Conservation (phyloP, 768 basidiomycete species). For the Porpolomopsis calyptriformis region DNA sequence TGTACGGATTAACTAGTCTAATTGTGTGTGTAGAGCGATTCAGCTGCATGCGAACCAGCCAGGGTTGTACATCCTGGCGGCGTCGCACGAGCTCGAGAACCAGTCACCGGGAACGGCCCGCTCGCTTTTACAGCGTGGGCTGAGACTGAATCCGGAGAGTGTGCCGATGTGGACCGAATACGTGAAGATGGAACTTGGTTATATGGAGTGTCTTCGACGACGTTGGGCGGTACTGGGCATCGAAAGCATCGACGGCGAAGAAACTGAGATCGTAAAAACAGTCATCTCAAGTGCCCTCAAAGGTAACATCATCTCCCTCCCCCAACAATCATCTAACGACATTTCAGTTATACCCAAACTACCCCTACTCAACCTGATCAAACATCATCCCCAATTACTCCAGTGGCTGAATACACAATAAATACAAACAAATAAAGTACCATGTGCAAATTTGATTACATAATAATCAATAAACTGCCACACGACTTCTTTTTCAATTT, state of each 20-base stretch:
- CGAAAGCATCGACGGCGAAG: conserved; percentile 30
- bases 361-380: too few species aligned
- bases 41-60: conserved; percentile 78
- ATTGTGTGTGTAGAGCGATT: conserved; percentile 52
- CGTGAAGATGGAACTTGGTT: conserved; percentile 81
- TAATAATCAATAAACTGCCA: too few species aligned
- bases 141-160: conserved; percentile 65
- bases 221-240: conserved; percentile 79
- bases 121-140: conserved; percentile 72
- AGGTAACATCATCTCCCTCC: conserved; percentile 35
- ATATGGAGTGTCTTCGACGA: conserved; percentile 67
- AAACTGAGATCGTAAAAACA: conserved; percentile 56
- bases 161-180: conserved; percentile 82
- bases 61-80: conserved; percentile 73
- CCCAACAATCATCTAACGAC: too few species aligned
- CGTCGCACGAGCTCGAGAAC: conserved; percentile 70
- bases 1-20: neutral
- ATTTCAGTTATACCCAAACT: too few species aligned
- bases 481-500: too few species aligned
- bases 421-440: too few species aligned
- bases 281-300: conserved; percentile 67
- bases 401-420: too few species aligned
- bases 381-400: too few species aligned
- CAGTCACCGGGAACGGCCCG: conserved; percentile 72
- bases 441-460: too few species aligned